Percentiles rank a stretch among this genome's conserved stretches.
Conservation (phyloP, 2,329 filamentous ascomycete genomes). For the Byssochlamys sp. region DNA sequence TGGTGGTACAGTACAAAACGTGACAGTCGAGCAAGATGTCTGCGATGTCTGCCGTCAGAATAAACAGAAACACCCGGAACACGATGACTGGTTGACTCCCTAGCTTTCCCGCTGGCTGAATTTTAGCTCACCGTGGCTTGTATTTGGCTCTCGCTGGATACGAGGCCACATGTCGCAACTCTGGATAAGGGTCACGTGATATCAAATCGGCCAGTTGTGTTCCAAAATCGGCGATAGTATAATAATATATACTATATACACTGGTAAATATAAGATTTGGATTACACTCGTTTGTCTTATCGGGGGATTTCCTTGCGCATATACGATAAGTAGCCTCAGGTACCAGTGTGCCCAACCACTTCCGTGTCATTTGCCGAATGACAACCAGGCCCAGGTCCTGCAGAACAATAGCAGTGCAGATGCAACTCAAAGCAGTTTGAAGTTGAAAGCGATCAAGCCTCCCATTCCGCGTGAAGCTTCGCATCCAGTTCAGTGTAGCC, state of each 20-base stretch:
- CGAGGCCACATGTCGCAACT: too few species aligned
- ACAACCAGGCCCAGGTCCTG: neutral
- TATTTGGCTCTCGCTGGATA: too few species aligned
- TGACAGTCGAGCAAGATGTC: neutral
- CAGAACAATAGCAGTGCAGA: neutral
- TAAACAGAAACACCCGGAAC: neutral
- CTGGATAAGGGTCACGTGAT: neutral
- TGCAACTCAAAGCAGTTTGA: neutral
- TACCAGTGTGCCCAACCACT: neutral
- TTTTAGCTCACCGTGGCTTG: neutral
- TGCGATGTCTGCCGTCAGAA: neutral
- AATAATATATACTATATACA: neutral
- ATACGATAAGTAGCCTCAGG: neutral
- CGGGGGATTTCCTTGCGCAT: neutral
- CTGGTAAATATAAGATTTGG: neutral
- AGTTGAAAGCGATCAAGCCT: neutral
- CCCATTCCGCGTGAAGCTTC: conserved; percentile 41
- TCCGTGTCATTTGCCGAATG: neutral
- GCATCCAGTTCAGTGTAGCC: conserved; percentile 47
- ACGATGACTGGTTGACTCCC: neutral
- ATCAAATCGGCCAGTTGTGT: neutral
- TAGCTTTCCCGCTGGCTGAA: neutral
- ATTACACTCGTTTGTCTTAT: neutral
- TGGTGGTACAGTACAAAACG: too few species aligned
- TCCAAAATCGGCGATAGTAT: neutral